Evolutionary conservation across 164 flowering plant species (phyloP).

Genomic region (Platanus orientalis): DNA sequence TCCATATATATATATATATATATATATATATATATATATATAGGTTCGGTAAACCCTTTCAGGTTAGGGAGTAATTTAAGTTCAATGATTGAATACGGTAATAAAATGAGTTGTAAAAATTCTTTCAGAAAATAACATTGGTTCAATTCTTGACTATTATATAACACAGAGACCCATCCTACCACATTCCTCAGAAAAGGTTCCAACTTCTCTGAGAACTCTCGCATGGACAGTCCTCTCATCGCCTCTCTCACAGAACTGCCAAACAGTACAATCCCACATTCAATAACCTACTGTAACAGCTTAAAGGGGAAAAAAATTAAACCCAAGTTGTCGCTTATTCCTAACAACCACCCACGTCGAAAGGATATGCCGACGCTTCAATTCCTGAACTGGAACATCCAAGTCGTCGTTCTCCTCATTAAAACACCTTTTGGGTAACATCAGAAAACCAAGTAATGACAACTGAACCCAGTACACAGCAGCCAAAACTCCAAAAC

Average conservation of each 20-base stretch:
- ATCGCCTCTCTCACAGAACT: slow-evolving; percentile 25
- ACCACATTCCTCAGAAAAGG: slow-evolving; percentile 44
- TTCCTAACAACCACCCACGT: slow-evolving; percentile 2
- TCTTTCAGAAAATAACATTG: too few species aligned
- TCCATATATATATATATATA: too few species aligned
- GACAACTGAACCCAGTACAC: background rate
- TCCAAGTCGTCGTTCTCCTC: slow-evolving; percentile 17
- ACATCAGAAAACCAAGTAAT: slow-evolving; percentile 21
- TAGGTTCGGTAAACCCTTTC: too few species aligned
- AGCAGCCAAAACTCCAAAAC: background rate
- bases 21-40: too few species aligned
- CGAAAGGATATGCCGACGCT: slow-evolving; percentile 15
- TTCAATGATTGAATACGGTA: too few species aligned
- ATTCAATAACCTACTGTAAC: background rate
- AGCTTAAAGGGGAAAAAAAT: background rate
- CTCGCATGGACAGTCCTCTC: slow-evolving; percentile 19
- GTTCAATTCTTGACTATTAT: too few species aligned
- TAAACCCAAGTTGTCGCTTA: background rate
- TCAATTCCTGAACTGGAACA: slow-evolving; percentile 20
- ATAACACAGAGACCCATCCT: slow-evolving; percentile 5
- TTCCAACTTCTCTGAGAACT: slow-evolving; percentile 26
- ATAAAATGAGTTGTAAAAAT: too few species aligned
- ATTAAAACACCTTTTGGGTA: slow-evolving; percentile 26
- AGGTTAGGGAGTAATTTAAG: too few species aligned
- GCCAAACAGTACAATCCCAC: slow-evolving; percentile 19